Percentiles rank a stretch among this genome's conserved stretches.
Evolutionary conservation across 1,139 yeast genomes (phyloP).

Genomic region (Zygosaccharomyces sapae): DNA sequence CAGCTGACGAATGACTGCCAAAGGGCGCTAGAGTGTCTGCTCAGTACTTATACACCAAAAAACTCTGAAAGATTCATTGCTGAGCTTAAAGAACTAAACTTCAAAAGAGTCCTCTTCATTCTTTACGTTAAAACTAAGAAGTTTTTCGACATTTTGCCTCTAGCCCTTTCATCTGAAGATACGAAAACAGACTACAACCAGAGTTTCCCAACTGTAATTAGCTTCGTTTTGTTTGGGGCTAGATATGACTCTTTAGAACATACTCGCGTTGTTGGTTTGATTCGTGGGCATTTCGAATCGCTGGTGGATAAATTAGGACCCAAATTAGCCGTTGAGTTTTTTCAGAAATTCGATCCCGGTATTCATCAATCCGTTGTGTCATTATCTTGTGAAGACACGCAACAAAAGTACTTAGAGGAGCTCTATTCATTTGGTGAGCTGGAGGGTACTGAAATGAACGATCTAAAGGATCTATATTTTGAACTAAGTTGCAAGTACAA

Average conservation of each 20-base stretch:
- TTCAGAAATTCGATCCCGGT: slow-evolving; percentile 20
- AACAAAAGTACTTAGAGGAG: slow-evolving; percentile 22
- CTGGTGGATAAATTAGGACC: slow-evolving; percentile 11
- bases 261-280: slow-evolving; percentile 8
- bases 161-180: slow-evolving; percentile 20
- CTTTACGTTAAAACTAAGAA: slow-evolving; percentile 52
- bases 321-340: slow-evolving; percentile 11
- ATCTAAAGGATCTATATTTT: slow-evolving; percentile 19
- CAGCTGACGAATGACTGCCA: slow-evolving; percentile 53
- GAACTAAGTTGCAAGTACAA: slow-evolving; percentile 19
- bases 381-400: slow-evolving; percentile 8
- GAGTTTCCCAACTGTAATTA: slow-evolving; percentile 2
- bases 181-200: slow-evolving; percentile 10
- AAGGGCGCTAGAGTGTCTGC: slow-evolving; percentile 62
- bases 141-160: slow-evolving; percentile 47
- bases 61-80: slow-evolving; percentile 44
- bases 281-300: slow-evolving; percentile 14
- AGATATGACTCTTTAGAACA: slow-evolving; percentile 9
- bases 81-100: slow-evolving; percentile 51
- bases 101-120: slow-evolving; percentile 54
- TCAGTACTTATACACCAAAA: slow-evolving; percentile 58
- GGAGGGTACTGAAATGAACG: slow-evolving; percentile 5
- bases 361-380: slow-evolving; percentile 20
- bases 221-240: slow-evolving; percentile 6
- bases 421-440: slow-evolving; percentile 13